Conservation (phyloP, 768 basidiomycete genomes). For the Macrolepiota dolichaula region DNA sequence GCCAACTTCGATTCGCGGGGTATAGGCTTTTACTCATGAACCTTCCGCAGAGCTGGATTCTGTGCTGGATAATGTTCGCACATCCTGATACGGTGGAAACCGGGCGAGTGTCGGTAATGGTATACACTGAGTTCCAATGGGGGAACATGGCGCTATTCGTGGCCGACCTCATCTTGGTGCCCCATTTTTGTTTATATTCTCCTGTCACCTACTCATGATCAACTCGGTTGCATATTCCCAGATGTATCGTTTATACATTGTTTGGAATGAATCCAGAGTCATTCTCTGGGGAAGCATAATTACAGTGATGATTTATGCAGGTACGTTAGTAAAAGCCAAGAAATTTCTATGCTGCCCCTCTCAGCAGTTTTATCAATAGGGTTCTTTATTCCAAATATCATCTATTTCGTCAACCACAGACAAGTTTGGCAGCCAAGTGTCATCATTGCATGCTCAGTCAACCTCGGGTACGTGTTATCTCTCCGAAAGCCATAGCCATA, state of each 20-base stretch:
- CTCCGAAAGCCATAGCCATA: background rate
- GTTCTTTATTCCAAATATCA: background rate
- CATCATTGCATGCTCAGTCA: background rate
- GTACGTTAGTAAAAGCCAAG: background rate
- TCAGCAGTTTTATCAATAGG: background rate
- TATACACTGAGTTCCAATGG: background rate
- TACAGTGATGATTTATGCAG: background rate
- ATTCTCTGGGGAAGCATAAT: background rate
- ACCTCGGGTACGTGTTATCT: background rate
- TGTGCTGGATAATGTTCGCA: background rate
- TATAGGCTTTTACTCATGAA: background rate
- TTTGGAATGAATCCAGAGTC: background rate
- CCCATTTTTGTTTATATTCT: background rate
- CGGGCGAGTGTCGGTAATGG: background rate
- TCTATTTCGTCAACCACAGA: background rate
- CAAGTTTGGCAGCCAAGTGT: background rate
- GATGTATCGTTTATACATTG: constrained; percentile 2
- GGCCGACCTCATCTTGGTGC: constrained; percentile 1
- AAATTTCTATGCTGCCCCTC: background rate
- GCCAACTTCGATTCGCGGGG: background rate
- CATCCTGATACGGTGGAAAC: background rate
- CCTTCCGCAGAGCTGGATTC: background rate
- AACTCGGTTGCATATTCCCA: background rate
- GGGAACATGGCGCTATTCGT: background rate
- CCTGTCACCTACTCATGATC: background rate